Base-by-base conservation (phyloP, 768 basidiomycete genomes). In the Termitomyces titanicus region DNA sequence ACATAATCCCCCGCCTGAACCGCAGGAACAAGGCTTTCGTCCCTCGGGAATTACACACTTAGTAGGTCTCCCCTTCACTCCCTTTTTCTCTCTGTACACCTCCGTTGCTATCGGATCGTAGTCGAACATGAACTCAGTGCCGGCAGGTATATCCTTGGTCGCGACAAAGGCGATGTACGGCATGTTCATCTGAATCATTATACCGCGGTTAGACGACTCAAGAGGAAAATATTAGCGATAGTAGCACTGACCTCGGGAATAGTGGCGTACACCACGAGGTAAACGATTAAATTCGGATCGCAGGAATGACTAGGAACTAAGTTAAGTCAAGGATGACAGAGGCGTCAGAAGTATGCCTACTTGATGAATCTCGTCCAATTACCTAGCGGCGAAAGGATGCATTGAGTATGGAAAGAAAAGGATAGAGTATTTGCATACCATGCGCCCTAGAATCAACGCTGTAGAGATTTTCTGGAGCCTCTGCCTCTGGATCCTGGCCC, bases 281-380 rank as follows among this genome's bases (percentile, higher is more conserved):
- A 85, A 1, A 85, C 77, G 0, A 62, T 59, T 54, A 84, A 64
- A 58, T 86, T 87, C 5, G 87, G 86, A 13, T 71, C 64, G 59
- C 87, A 89, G 0, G 85, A 88, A 62, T 89, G 88, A 60, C 87
- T 89, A 60, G n/a, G 22, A 15, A 43, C 45, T 25, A 34, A 31
- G 47, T 54, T 20, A 37, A 13, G 35, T 40, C 43, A 11, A 53
- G n/a, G 33, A 11, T 4, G 13, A 29, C 31, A 34, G n/a, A 15
- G 25, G 38, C 37, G 25, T 38, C 33, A 20, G 25, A 11, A 29
- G 5, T 24, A 0, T 10, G 66, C 83, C 55, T 59, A 86, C 87
- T 89, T 89, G 31, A 89, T 72, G 57, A 89, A 89, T 4, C 86
- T 78, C 8, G 86, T 85, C 88, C 88, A 89, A 60, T 89, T 89